Evolutionary conservation across 2,329 filamentous ascomycete species (phyloP), one percentile per base, ranked within the genome.

Genomic region (Penicillium sp.): DNA sequence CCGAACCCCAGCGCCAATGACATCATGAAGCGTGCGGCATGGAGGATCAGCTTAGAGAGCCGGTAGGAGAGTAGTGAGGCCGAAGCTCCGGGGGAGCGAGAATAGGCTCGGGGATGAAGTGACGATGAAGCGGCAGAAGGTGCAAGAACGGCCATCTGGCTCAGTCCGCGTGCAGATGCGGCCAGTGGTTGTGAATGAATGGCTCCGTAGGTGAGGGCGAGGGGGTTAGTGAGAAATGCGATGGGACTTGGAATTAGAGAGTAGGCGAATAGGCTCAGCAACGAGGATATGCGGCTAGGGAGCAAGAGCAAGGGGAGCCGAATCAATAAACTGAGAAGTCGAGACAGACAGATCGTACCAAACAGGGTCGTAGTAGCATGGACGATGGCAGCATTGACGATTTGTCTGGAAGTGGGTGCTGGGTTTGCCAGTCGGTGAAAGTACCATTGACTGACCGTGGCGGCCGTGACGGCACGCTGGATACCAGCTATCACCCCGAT

Each of bases 371-470:
- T 92, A 14, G 85, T 80, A 2, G 92, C 88, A 75, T 99, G 94
- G 48, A 81, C 80, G 43, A 96, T 79, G 14, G 92, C 93, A 6
- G 92, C 93, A 58, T 85, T 81, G 25, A 97, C 91, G 46, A 97
- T 88, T 53, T 92, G 88, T 54, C 83, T 81, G 1, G 91, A 92
- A 0, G 90, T 86, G 2, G 92, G 87, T 8, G 88, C 81, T 5
- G 93, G 91, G 11, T 87, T 83, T 4, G 87, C 86, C 65, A 95
- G 89, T 59, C 94, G 90, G 74, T 97, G 93, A 74, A 97, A 99
- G 75, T 99, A 99, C 94, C 94, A 99, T 74, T 99, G 94, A 40
- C 91, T 96, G 23, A 97, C 93, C 0, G 93, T 96, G 11, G 94
- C 94, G 23, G 92, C 93, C 14, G 93, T 96, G 15, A 92, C 94